Conservation (phyloP, 2,329 filamentous ascomycete species). For the Colletotrichum sp. region DNA sequence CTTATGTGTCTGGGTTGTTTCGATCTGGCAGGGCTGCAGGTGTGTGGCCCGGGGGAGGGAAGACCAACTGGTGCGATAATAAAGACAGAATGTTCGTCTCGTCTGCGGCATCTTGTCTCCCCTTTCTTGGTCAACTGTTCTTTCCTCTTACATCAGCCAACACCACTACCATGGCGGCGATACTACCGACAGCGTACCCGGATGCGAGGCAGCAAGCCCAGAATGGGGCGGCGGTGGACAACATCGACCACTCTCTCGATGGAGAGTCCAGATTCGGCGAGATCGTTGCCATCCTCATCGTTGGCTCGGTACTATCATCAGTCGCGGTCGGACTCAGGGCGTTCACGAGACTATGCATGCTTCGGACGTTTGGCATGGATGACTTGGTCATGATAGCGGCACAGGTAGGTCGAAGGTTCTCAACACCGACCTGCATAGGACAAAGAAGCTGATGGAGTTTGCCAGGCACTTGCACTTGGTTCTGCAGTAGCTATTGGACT, state of each 20-base stretch:
- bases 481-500: conserved; percentile 27
- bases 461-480: conserved; percentile 21
- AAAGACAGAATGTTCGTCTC: neutral
- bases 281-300: conserved; percentile 25
- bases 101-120: neutral
- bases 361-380: conserved; percentile 27
- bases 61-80: neutral
- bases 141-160: neutral
- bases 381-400: conserved; percentile 27
- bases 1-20: neutral
- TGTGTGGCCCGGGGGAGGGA: neutral
- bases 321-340: conserved; percentile 25
- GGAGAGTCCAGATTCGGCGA: conserved; percentile 23
- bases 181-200: neutral
- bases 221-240: neutral
- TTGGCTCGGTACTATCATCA: conserved; percentile 25
- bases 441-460: neutral
- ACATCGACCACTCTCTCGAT: conserved; percentile 23
- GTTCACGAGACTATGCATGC: conserved; percentile 24
- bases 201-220: neutral
- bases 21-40: neutral
- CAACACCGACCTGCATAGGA: neutral
- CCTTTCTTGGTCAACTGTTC: neutral
- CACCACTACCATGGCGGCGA: neutral
- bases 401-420: conserved; percentile 3